Evolutionary conservation across 495 filamentous ascomycete species (phyloP).

Genomic region (Neurospora sp.): DNA sequence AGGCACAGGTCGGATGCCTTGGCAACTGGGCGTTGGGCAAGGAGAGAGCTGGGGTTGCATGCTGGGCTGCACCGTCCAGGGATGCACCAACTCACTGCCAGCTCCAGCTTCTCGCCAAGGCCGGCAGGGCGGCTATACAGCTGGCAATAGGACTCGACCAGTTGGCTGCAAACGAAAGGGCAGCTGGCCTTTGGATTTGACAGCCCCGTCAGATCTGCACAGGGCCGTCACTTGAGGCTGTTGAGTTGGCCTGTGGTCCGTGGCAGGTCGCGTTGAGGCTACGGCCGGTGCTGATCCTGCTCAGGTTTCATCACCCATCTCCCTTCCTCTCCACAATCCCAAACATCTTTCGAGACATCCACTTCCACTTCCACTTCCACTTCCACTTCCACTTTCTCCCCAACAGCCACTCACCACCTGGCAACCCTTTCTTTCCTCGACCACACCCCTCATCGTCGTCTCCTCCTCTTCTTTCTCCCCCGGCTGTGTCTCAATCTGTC

Average conservation of each 20-base stretch:
- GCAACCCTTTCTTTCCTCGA: neutral
- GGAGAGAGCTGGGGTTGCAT: neutral
- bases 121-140: neutral
- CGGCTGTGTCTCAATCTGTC: neutral
- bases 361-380: conserved; percentile 7
- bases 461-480: neutral
- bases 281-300: conserved; percentile 10
- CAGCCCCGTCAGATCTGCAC: neutral
- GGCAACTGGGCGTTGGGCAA: neutral
- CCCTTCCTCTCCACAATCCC: conserved; percentile 15
- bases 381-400: conserved; percentile 10
- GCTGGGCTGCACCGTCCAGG: neutral
- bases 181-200: too few species aligned
- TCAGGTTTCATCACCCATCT: conserved; percentile 22
- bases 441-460: neutral
- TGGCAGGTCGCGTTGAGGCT: conserved; percentile 9
- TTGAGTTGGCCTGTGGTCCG: neutral
- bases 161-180: fast-evolving
- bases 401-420: neutral
- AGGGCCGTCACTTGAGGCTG: neutral
- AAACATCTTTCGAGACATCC: conserved; percentile 23
- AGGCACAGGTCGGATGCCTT: neutral
- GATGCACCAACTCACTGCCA: neutral
- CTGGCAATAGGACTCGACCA: neutral
- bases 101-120: neutral